Base-by-base conservation (phyloP, 257 asterid genomes). In the Marsdenia floribunda region DNA sequence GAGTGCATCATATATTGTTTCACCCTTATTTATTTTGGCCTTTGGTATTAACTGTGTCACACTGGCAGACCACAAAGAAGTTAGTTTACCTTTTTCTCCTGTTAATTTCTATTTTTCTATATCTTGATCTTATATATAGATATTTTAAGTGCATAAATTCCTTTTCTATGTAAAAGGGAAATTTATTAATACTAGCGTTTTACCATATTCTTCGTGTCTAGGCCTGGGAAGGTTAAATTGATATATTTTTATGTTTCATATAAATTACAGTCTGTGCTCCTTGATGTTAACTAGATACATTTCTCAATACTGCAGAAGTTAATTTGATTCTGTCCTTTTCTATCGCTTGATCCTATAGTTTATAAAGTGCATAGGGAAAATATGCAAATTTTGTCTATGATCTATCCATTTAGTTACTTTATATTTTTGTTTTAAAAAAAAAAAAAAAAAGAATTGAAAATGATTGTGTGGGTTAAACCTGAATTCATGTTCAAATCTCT, bases 391-490 rank as follows among this genome's bases (percentile, higher is more conserved):
- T 72, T 22, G 15, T 38, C 38, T 16, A n/a, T 71, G 75, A 35
- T 7, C 29, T 33, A 1, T 33, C 6, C 64, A 52, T 50, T 29
- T n/a, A 22, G 0, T 6, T 53, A 19, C 22, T 50, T 70, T 50
- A 8, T 38, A 13, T 1, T 15, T 22, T 68, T 8, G 40, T 50
- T 12, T 2, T 13, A 12, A 2, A 16, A 52, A 47, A 7, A 11
- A 47, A 47, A 7, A 47, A 7, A 42, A 42, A 42, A 42, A 11
- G 13, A 15, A 5, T 4, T 19, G 5, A 19, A 52, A 35, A 21
- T 74, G 70, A 66, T 6, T 57, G 18, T 73, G 40, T 29, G 24
- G 40, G 18, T 58, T 73, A 54, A 65, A 50, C 55, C 49, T 38
- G 10, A 21, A 54, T 11, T 22, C 16, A 6, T 6, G 13, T 21